Base-by-base conservation (phyloP, 2,329 filamentous ascomycete species). In the Paecilomyces sp. region DNA sequence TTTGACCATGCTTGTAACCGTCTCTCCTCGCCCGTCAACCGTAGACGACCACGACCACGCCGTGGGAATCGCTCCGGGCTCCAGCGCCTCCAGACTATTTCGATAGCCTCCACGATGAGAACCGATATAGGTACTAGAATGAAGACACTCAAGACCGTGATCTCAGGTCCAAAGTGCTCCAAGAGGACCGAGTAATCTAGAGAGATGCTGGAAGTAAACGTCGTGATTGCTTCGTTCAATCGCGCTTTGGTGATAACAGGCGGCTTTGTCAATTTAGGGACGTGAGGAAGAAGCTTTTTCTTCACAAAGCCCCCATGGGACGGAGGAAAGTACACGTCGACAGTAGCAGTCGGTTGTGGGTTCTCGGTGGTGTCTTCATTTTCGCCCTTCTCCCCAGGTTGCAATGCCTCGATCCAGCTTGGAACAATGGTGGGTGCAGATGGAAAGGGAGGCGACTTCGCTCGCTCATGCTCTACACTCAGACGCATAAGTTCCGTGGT, bases 71-170 rank as follows among this genome's bases (percentile, higher is more conserved):
- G 60, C 57, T 68, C 66, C 0, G 36, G 59, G 1, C 57, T 57
- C 25, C 60, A 66, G 22, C 31, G 58, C 13, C 54, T 60, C 2
- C 64, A 51, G 6, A 58, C 13, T 1, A 60, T 25, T 30, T 67
- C 66, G 1, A 66, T 18, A 25, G 65, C 30, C 18, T 65, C 64
- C 3, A 67, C 61, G 0, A 68, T 30, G 22, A 65, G 58, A 30
- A 68, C 64, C 2, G 66, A 57, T 24, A 66, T 58, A 1, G 67
- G 66, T 3, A 66, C 57, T 1, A 69, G 62, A 0, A 69, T 54
- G 22, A 69, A 68, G 8, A 69, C 60, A 5, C 57, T 58, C 6
- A 69, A 31, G 0, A 58, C 64, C 28, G 68, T 57, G 13, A 66
- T 62, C 50, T 66, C 64, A 1, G 65, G 66, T 1, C 64, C 64